Evolutionary conservation across 2,329 filamentous ascomycete species (phyloP).

Genomic region (Sarocladiaceae sp.): DNA sequence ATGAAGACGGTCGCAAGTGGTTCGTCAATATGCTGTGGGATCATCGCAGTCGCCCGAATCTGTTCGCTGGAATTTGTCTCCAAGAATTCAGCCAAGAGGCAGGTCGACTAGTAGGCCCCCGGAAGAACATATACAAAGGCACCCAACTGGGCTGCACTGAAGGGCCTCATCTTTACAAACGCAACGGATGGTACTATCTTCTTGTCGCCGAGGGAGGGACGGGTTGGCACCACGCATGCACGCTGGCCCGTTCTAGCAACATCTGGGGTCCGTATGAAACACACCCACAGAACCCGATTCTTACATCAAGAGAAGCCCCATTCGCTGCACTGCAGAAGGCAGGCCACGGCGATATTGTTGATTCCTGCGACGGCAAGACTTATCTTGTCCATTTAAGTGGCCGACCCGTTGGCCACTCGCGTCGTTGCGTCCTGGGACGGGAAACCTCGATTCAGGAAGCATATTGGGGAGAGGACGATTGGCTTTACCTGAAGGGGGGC

Average conservation of each 20-base stretch:
- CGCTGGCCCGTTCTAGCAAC: conserved; percentile 47
- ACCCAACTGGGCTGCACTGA: conserved; percentile 52
- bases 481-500: conserved; percentile 58
- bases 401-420: conserved; percentile 45
- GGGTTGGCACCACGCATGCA: conserved; percentile 56
- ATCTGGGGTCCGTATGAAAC: conserved; percentile 60
- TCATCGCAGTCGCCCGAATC: conserved; percentile 41
- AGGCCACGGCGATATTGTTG: conserved; percentile 51
- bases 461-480: conserved; percentile 55
- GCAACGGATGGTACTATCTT: conserved; percentile 56
- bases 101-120: conserved; percentile 49
- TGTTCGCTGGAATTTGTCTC: conserved; percentile 53
- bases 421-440: conserved; percentile 49
- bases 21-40: conserved; percentile 55
- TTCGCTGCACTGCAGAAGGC: conserved; percentile 46
- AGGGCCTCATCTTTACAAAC: conserved; percentile 55
- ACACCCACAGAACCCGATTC: conserved; percentile 53
- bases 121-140: conserved; percentile 51
- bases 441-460: conserved; percentile 57
- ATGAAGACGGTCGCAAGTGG: conserved; percentile 51
- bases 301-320: conserved; percentile 48
- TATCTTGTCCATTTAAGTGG: conserved; percentile 51
- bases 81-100: conserved; percentile 51
- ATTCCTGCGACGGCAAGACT: conserved; percentile 46
- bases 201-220: conserved; percentile 58